These are phyloP conservation scores for Ganoderma sinense DNA, from an alignment of 1,284 basidiomycete species.

Conservation along the genomic window DNA sequence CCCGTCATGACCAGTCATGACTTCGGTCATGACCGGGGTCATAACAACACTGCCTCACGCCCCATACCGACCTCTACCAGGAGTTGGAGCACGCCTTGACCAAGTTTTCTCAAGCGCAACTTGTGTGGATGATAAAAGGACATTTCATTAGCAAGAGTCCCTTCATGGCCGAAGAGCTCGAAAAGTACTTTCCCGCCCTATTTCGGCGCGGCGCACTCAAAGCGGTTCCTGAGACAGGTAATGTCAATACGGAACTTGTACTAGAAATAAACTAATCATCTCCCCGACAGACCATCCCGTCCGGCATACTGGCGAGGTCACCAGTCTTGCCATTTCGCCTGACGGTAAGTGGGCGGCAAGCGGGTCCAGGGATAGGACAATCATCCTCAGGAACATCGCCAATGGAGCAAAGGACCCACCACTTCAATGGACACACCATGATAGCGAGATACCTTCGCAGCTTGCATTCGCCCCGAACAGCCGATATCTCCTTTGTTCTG, in stretches of 20 bases:
- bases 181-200: neutral
- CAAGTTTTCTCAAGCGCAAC: no score
- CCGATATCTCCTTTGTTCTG: slow-evolving; percentile 29
- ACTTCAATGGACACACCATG: slow-evolving; percentile 15
- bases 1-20: neutral
- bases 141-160: no score
- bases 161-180: neutral
- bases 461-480: slow-evolving; percentile 36
- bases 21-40: neutral
- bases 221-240: neutral
- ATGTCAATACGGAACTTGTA: neutral
- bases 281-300: neutral
- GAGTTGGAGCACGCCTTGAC: no score
- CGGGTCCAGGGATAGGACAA: slow-evolving; percentile 26
- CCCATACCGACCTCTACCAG: no score
- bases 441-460: slow-evolving; percentile 18
- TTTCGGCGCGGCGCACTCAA: neutral
- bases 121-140: no score
- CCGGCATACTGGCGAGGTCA: slow-evolving; percentile 17
- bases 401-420: slow-evolving; percentile 2
- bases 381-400: slow-evolving; percentile 20
- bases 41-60: neutral
- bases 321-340: slow-evolving; percentile 26
- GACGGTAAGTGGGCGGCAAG: slow-evolving; percentile 27
- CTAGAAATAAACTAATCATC: neutral